Evolutionary conservation across 1,284 basidiomycete genomes (phyloP), one percentile per base, ranked within the genome.

Genomic region (Xanthoconium separans): DNA sequence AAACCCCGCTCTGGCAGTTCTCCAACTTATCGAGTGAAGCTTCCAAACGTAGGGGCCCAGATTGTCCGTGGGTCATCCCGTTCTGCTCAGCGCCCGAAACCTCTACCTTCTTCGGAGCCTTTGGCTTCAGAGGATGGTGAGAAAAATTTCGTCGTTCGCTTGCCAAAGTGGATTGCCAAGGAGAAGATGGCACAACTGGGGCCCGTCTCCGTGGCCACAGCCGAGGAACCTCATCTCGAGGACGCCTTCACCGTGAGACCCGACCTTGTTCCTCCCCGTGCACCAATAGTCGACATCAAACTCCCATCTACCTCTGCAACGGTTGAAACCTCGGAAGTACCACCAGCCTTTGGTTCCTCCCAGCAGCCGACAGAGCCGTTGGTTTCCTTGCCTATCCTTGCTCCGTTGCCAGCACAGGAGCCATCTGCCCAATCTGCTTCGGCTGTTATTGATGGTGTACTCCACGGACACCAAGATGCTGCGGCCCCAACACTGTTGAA

Each of bases 171-270:
- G 44, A 44, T 61, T 39, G 69, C 61, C 20, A 76, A 74, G 62
- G 71, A 62, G 56, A 67, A 69, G 54, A 61, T 53, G 3, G 49
- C 33, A 4, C 60, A 64, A 20, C 63, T 58, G 20, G 59, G 54
- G 31, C 64, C 66, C 27, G 71, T 73, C 40, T 51, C 66, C 11
- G 51, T 61, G 33, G 61, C 69, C 1, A 70, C 73, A 4, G 63
- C 64, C 7, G 73, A 72, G 40, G 79, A 79, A 54, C 61, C 73
- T 16, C 72, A 73, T 15, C 66, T 81, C 39, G 78, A 84, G 53
- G 81, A 84, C 39, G 75, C 79, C 29, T 81, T 83, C 59, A 79
- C 75, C n/a, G 83, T 83, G 29, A 68, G 79, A 51, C 80, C 80
- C 4, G 72, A 75, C 44, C 66, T 75, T 50, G 73, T 67, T 50